Conservation (phyloP, 2,329 filamentous ascomycete species). For the Bimuria novae-zelandiae region DNA sequence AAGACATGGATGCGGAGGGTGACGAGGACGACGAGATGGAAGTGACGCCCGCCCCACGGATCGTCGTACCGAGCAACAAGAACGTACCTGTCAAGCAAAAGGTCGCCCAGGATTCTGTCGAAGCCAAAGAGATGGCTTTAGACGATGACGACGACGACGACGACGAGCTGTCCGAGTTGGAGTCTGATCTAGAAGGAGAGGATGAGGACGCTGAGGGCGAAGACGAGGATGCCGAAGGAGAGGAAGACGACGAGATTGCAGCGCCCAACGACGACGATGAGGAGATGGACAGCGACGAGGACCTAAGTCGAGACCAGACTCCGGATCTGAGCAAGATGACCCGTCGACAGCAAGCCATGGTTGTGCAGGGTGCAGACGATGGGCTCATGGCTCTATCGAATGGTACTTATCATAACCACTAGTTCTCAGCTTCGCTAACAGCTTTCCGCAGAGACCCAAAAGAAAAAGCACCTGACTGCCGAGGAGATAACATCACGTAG, state of each 20-base stretch:
- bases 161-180: constrained; percentile 48
- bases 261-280: constrained; percentile 43
- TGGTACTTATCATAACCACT: constrained; percentile 44
- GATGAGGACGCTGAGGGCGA: constrained; percentile 55
- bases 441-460: constrained; percentile 62
- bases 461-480: constrained; percentile 73
- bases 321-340: constrained; percentile 70
- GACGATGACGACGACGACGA: constrained; percentile 54
- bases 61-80: constrained; percentile 28
- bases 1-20: constrained; percentile 42
- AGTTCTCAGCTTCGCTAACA: constrained; percentile 15
- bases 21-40: constrained; percentile 34
- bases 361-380: constrained; percentile 57
- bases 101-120: constrained; percentile 48
- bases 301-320: constrained; percentile 61
- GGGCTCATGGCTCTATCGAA: constrained; percentile 60
- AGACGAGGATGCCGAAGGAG: constrained; percentile 48
- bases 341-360: constrained; percentile 66
- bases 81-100: constrained; percentile 42
- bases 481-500: constrained; percentile 75
- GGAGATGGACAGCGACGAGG: constrained; percentile 57
- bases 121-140: constrained; percentile 56
- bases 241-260: constrained; percentile 48
- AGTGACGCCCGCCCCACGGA: constrained; percentile 32
- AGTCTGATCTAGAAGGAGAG: constrained; percentile 47